phyloP scores from a whole-genome alignment of 257 asterid genomes.

The Mentha longifolia region DNA sequence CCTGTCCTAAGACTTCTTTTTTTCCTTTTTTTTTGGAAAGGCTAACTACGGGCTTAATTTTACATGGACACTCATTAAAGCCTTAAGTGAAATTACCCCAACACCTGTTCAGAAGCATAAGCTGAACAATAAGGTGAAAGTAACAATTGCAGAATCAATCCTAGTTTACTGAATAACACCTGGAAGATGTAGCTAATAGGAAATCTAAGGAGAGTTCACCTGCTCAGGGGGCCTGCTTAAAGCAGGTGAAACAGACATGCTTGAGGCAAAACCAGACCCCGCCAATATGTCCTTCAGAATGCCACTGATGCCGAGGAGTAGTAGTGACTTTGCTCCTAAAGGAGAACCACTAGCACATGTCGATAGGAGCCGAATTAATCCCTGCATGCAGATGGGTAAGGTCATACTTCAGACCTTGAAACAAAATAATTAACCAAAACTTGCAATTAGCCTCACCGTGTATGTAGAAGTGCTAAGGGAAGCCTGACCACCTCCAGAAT shows the following conservation, averaged over 20 bases:
- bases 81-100: not conserved
- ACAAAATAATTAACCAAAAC: conserved; percentile 17
- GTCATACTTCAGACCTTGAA: conserved; percentile 38
- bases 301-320: conserved; percentile 91
- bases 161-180: conserved; percentile 10
- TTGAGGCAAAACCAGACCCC: conserved; percentile 84
- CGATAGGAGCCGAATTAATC: conserved; percentile 89
- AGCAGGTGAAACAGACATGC: conserved; percentile 90
- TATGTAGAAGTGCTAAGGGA: conserved; percentile 91
- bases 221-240: conserved; percentile 95
- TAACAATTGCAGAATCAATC: not conserved
- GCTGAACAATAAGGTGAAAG: conserved; percentile 11
- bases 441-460: conserved; percentile 58
- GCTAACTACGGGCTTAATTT: not conserved
- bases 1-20: not conserved
- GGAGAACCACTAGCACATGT: conserved; percentile 96
- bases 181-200: conserved; percentile 10
- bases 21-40: no score
- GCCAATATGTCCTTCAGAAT: conserved; percentile 87
- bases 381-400: conserved; percentile 55
- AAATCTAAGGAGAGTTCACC: conserved; percentile 49
- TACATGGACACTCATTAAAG: not conserved
- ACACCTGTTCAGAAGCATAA: conserved; percentile 2
- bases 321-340: conserved; percentile 82
- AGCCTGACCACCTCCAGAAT: conserved; percentile 92